phyloP scores from a whole-genome alignment of 2,329 filamentous ascomycete species.

The Exophiala phaeomuriformis region DNA sequence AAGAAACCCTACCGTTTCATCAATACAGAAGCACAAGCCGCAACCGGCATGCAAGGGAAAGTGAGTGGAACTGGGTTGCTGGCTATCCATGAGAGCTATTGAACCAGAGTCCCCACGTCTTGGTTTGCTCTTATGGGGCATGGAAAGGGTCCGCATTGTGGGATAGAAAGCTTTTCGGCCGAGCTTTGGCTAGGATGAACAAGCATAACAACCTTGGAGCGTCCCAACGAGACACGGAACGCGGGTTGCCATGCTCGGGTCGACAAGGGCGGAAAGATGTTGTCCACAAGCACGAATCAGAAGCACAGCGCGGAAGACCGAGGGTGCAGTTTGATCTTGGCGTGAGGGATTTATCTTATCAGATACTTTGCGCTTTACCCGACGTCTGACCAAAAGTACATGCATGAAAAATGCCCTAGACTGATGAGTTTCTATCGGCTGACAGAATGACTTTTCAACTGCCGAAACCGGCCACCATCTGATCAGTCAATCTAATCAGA shows the following conservation, averaged over 20 bases:
- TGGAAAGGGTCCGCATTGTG: too few species aligned
- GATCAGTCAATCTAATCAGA: constrained; percentile 22
- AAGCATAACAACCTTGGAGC: too few species aligned
- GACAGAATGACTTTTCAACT: neutral
- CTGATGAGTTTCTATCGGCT: neutral
- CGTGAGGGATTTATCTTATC: constrained; percentile 23
- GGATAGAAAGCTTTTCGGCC: too few species aligned
- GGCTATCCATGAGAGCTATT: neutral
- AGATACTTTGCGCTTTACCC: neutral
- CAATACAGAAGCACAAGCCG: neutral
- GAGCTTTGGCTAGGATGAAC: too few species aligned
- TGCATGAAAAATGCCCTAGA: neutral
- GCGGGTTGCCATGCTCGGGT: neutral
- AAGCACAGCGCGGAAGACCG: neutral
- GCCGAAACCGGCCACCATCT: constrained; percentile 17
- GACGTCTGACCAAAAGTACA: constrained; percentile 5
- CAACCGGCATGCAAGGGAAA: neutral
- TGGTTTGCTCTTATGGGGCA: neutral
- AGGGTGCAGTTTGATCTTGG: constrained; percentile 8
- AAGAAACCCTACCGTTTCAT: neutral
- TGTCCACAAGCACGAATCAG: constrained; percentile 1
- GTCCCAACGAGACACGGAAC: too few species aligned
- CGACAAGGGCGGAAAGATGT: neutral
- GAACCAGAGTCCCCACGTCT: neutral
- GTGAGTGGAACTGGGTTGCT: too few species aligned